Evolutionary conservation across 1,139 yeast species (phyloP), one percentile per base, ranked within the genome.

Genomic region (Scheffersomyces insectosa): DNA sequence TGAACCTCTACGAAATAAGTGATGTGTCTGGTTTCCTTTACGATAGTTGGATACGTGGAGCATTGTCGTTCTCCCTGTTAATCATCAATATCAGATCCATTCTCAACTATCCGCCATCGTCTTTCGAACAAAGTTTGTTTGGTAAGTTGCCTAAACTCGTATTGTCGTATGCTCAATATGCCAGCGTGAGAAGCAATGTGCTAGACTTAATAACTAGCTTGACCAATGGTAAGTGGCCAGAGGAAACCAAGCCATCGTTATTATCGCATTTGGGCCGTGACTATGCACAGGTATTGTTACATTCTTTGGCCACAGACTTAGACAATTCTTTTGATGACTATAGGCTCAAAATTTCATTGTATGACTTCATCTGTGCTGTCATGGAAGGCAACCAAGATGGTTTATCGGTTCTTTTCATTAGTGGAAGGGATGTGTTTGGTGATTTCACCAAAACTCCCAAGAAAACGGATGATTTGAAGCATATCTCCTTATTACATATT

Each of bases 301-400:
- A 76, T 15, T 76, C 84, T 2, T 62, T 91, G 35, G 76, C 82
- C 0, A 57, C 75, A 1, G 91, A 88, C 49, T 69, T 89, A 50
- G 77, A 78, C 29, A 80, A 80, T 51, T 70, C 79, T 1, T 71
- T 84, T 48, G 87, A 82, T 51, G 80, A 79, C 42, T 79, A 77
- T 46, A 65, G 63, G 12, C 68, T 85, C 35, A 77, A 85, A 45
- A 77, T 81, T 23, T 70, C 79, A 5, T 67, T 88, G 14, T 87
- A 87, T 55, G 81, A 79, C 44, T 87, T 89, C 51, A 80, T 91
- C 47, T 77, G 93, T n/a, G 76, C 90, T 0, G 84, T 88, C 5
- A 76, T 88, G 75, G 80, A 79, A 50, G 83, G 88, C 7, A 80
- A 84, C 45, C 97, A 93, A 65, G 95, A 90, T 58, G 98, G 98